phyloP scores from a whole-genome alignment of 2,329 filamentous ascomycete genomes.

The Alternaria ventricosa region DNA sequence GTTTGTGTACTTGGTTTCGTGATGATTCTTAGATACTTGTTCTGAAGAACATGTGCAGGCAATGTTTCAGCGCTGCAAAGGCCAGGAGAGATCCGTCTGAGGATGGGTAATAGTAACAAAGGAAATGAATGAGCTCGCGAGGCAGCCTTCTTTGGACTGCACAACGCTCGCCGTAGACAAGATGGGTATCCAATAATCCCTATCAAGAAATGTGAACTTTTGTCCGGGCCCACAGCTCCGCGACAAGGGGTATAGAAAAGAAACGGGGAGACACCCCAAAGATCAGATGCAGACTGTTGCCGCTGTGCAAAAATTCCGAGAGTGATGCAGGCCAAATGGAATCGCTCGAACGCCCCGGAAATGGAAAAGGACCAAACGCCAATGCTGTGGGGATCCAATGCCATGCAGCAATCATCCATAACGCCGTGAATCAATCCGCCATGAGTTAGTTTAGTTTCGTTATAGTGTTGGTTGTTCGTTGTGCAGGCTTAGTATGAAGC shows the following conservation, averaged over 20 bases:
- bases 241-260: conserved; percentile 41
- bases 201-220: conserved; percentile 33
- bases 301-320: conserved; percentile 30
- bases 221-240: conserved; percentile 25
- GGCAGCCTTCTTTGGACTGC: conserved; percentile 35
- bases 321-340: conserved; percentile 38
- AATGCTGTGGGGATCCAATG: conserved; percentile 41
- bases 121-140: conserved; percentile 42
- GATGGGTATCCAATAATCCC: conserved; percentile 38
- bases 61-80: conserved; percentile 38
- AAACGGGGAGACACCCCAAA: conserved; percentile 31
- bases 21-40: conserved; percentile 41
- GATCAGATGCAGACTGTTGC: conserved; percentile 26
- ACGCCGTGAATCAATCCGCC: conserved; percentile 48
- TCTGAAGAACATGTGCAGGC: conserved; percentile 34
- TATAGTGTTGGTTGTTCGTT: conserved; percentile 34
- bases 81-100: conserved; percentile 39
- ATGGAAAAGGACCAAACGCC: conserved; percentile 41
- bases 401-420: conserved; percentile 43
- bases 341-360: conserved; percentile 47
- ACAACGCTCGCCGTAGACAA: conserved; percentile 32
- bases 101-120: conserved; percentile 44
- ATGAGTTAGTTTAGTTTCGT: conserved; percentile 42
- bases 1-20: conserved; percentile 40
- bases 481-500: conserved; percentile 45